Base-by-base conservation (phyloP, 2,329 filamentous ascomycete genomes). In the Penicillium sp. region DNA sequence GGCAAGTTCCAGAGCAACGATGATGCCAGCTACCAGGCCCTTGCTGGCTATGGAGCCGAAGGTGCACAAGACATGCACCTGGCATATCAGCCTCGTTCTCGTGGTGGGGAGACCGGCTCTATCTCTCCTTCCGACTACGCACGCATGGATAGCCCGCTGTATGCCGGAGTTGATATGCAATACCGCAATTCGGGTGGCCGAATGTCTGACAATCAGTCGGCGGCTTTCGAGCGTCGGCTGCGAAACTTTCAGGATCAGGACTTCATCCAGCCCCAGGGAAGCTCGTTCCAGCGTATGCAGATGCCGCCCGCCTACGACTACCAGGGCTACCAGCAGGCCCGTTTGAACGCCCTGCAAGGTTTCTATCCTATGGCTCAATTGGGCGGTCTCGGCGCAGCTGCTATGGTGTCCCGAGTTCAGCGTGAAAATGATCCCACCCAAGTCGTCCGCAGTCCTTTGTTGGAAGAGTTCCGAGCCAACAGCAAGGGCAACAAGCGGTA, bases 391-490 rank as follows among this genome's bases (percentile, higher is more conserved):
- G 56, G 67, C 13, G 50, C 63, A 6, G 61, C 68, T 9, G 61
- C 68, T 39, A 56, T 72, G 15, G 66, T 73, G 10, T 70, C 73
- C 9, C 68, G 72, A 42, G 69, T 72, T 2, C 75, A 74, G 47
- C 76, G 81, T 44, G 81, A 83, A 27, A 77, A 81, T 50, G 82
- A 87, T 46, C 71, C 76, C 1, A 75, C 77, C 12, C 80, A 81
- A 52, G 81, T 81, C 46, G 72, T 86, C 12, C 81, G 88, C 60
- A 95, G 89, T 66, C 72, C 78, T 12, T 72, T 91, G 7, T 76
- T 96, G 1, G 86, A 91, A 53, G 88, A 95, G 27, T 96, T 95
- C 70, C 83, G 87, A 37, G 78, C 63, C 5, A 87, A 84, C 62
- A 80, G 78, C 57, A 95, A 90, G 68, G 81, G 81, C 0, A 89